Conservation (phyloP, 192 early-diverging fungal genomes). For the Mortierella antarctica region DNA sequence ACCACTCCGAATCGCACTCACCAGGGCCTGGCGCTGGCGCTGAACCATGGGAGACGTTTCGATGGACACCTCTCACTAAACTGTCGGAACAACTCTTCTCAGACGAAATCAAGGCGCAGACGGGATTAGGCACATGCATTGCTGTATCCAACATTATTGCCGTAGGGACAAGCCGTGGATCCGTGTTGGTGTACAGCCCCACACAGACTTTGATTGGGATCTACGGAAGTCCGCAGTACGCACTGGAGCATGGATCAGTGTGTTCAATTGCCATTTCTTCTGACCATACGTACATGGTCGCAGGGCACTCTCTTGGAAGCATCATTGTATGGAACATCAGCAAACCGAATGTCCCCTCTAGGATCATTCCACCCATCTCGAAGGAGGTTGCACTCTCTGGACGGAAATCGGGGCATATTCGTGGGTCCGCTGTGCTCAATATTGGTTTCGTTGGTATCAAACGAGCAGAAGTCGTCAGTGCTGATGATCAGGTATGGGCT, state of each 20-base stretch:
- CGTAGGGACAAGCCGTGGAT: conserved; percentile 67
- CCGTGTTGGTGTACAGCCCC: conserved; percentile 65
- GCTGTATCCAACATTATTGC: conserved; percentile 66
- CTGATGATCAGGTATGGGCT: conserved; percentile 59
- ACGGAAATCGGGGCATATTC: conserved; percentile 66
- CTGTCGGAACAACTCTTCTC: conserved; percentile 68
- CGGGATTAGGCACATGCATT: conserved; percentile 40
- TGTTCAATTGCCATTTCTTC: conserved; percentile 68
- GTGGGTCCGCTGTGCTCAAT: conserved; percentile 65
- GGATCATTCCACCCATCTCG: conserved; percentile 64
- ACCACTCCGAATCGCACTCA: conserved; percentile 41
- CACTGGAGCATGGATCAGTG: conserved; percentile 64
- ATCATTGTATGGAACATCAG: conserved; percentile 69
- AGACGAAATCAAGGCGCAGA: conserved; percentile 44
- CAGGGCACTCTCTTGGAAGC: conserved; percentile 64
- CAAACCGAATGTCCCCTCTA: conserved; percentile 55
- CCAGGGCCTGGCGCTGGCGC: conserved; percentile 43
- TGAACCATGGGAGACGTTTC: conserved; percentile 67
- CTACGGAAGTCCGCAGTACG: conserved; percentile 42
- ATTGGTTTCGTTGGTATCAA: conserved; percentile 68
- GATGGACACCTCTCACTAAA: conserved; percentile 66
- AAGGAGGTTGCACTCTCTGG: conserved; percentile 56
- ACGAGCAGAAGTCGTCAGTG: conserved; percentile 65
- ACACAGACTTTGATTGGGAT: conserved; percentile 58
- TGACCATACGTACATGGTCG: conserved; percentile 65